Conservation (phyloP, 2,329 filamentous ascomycete genomes). For the Paecilomyces formosus region DNA sequence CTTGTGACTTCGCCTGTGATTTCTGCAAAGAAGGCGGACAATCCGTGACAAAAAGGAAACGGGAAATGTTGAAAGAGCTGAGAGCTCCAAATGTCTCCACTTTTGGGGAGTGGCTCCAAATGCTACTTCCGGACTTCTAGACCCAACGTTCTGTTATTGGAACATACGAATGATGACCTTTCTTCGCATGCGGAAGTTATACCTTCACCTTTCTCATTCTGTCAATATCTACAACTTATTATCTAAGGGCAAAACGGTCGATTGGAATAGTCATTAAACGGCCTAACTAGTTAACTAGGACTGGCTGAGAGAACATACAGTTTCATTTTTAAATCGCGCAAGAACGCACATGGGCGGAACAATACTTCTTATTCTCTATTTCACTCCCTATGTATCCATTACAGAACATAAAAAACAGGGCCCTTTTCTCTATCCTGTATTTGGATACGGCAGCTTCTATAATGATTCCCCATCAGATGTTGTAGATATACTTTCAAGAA, state of each 20-base stretch:
- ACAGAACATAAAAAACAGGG: not conserved
- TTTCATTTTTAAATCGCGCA: not conserved
- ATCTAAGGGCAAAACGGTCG: not conserved
- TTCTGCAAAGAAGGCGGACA: conserved; percentile 62
- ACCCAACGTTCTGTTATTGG: not conserved
- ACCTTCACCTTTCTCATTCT: not conserved
- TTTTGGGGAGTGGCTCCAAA: not conserved
- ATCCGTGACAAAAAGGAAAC: conserved; percentile 51
- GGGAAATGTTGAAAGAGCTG: conserved; percentile 20
- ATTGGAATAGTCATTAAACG: not conserved
- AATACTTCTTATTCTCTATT: not conserved
- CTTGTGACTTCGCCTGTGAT: conserved; percentile 70
- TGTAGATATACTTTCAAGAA: not conserved
- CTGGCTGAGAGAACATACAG: not conserved
- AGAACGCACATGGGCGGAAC: not conserved
- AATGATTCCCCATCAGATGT: not conserved
- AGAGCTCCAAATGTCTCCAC: too few relatives aligned
- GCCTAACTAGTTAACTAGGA: too few relatives aligned
- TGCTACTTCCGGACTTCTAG: not conserved
- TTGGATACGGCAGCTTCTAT: not conserved
- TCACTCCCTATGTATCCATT: not conserved
- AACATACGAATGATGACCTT: not conserved
- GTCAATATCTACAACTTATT: not conserved
- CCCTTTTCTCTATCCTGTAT: not conserved
- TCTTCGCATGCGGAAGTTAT: not conserved